phyloP scores from a whole-genome alignment of 108 stramenopile genomes.

The Skeletonema menzelii region DNA sequence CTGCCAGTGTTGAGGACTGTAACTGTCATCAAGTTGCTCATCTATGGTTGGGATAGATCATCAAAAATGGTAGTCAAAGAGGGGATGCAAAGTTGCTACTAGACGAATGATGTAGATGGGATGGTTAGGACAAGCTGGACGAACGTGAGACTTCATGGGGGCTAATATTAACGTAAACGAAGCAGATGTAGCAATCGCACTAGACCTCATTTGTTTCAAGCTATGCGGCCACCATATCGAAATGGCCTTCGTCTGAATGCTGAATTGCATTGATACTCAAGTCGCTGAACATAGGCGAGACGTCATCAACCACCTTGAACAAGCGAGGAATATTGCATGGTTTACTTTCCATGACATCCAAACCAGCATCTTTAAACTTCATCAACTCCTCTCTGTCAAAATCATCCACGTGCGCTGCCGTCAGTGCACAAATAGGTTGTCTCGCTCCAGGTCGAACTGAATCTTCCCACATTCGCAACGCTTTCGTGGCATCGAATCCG shows the following conservation, averaged over 20 bases:
- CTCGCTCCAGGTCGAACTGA: conserved; percentile 77
- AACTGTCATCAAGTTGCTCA: no score
- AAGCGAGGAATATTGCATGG: conserved; percentile 87
- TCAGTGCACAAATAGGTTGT: conserved; percentile 91
- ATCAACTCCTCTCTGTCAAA: conserved; percentile 84
- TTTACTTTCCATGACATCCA: conserved; percentile 92
- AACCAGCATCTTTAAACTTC: conserved; percentile 89
- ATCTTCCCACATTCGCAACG: conserved; percentile 86
- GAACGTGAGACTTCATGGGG: no score
- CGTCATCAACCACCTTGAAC: conserved; percentile 92
- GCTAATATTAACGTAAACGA: no score
- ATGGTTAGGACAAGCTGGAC: no score
- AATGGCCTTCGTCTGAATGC: background rate
- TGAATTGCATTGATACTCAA: conserved; percentile 78
- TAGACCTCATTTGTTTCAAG: background rate
- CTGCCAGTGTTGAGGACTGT: no score
- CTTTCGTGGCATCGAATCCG: conserved; percentile 89
- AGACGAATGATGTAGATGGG: no score
- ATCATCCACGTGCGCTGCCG: conserved; percentile 85
- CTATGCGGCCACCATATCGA: background rate
- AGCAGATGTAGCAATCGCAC: background rate
- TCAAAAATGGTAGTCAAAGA: no score
- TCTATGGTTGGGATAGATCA: no score
- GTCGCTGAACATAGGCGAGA: conserved; percentile 92
- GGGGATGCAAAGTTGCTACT: no score